These are phyloP conservation scores for Gaeumannomyces sp. DNA, from an alignment of 2,329 filamentous ascomycete species.

Conservation along the genomic window DNA sequence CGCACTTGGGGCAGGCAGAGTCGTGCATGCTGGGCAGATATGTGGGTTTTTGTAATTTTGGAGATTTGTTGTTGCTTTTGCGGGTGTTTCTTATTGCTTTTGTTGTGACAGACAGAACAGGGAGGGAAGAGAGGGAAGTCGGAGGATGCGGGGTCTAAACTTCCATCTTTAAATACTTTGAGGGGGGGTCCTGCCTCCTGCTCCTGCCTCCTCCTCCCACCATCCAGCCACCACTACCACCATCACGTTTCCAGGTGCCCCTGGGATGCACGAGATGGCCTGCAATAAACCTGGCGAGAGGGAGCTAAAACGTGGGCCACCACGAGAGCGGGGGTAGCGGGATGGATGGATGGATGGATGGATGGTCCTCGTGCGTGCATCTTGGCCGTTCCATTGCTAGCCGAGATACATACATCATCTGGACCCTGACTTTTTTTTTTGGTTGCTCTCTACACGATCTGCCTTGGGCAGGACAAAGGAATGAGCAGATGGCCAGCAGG, in stretches of 20 bases:
- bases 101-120: background rate
- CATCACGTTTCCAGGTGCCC: background rate
- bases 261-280: background rate
- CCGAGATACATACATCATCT: too few relatives aligned
- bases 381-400: too few relatives aligned
- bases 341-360: background rate
- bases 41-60: slow-evolving; percentile 6
- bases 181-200: too few relatives aligned
- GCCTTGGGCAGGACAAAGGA: background rate
- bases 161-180: background rate
- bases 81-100: background rate
- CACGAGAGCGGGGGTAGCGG: background rate
- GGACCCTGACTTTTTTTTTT: background rate
- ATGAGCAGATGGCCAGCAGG: too few relatives aligned
- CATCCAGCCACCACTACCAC: too few relatives aligned
- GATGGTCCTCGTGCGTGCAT: background rate
- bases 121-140: background rate
- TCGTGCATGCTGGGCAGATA: slow-evolving; percentile 31
- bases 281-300: background rate
- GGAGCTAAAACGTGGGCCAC: background rate
- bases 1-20: slow-evolving; percentile 51
- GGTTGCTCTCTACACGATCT: background rate
- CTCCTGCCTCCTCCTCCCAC: too few relatives aligned
- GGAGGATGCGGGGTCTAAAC: background rate
- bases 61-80: background rate